Conservation (phyloP, 2,329 filamentous ascomycete species). For the Aureobasidium vineae region DNA sequence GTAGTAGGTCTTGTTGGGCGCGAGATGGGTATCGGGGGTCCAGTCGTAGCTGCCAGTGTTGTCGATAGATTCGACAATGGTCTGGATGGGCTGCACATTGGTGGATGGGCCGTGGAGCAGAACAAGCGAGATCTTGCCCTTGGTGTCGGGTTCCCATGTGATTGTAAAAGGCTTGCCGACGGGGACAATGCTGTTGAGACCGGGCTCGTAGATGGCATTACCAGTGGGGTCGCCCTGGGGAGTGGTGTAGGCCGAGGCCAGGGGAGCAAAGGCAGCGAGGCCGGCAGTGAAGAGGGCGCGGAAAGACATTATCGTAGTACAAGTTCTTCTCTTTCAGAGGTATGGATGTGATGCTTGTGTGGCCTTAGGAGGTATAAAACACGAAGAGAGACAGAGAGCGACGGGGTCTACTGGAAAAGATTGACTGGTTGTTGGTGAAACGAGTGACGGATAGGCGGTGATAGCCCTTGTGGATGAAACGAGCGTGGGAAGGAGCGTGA, state of each 20-base stretch:
- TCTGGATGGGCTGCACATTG: slow-evolving; percentile 53
- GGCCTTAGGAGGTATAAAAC: neutral
- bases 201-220: slow-evolving; percentile 56
- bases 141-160: slow-evolving; percentile 55
- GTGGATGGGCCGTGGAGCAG: slow-evolving; percentile 59
- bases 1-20: slow-evolving; percentile 54
- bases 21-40: slow-evolving; percentile 52
- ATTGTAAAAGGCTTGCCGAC: slow-evolving; percentile 57
- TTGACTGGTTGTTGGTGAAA: slow-evolving; percentile 30
- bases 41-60: slow-evolving; percentile 53
- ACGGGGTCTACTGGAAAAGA: slow-evolving; percentile 27
- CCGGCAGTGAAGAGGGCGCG: slow-evolving; percentile 51
- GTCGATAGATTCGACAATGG: slow-evolving; percentile 48
- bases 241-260: slow-evolving; percentile 49
- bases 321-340: neutral
- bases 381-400: slow-evolving; percentile 1
- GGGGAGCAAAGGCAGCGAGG: slow-evolving; percentile 50
- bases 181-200: slow-evolving; percentile 54
- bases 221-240: slow-evolving; percentile 42
- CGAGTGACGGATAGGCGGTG: slow-evolving; percentile 17
- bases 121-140: slow-evolving; percentile 55
- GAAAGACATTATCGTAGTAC: slow-evolving; percentile 28
- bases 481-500: slow-evolving; percentile 10
- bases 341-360: neutral
- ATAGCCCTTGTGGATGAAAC: slow-evolving; percentile 6